Percentiles rank a stretch among this genome's conserved stretches.
phyloP scores from a whole-genome alignment of 768 basidiomycete species.

The Collybiopsis luxurians region DNA sequence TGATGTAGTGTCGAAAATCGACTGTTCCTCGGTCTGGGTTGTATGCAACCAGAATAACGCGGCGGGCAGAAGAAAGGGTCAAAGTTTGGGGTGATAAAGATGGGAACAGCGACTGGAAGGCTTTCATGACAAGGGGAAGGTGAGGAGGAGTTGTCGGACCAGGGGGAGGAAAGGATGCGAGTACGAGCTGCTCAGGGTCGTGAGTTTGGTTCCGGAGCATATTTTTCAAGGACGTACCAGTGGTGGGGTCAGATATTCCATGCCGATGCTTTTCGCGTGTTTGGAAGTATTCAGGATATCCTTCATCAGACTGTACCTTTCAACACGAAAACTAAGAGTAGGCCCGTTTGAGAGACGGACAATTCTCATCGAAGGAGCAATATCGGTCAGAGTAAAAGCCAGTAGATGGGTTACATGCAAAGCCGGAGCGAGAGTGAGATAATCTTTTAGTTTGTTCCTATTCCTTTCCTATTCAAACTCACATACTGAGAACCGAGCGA shows the following conservation, averaged over 20 bases:
- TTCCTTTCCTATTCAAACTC: conserved; percentile 70
- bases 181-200: conserved; percentile 65
- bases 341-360: conserved; percentile 88
- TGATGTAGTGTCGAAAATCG: conserved; percentile 92
- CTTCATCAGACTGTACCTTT: conserved; percentile 89
- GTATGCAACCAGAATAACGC: conserved; percentile 92
- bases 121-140: conserved; percentile 88
- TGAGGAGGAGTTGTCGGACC: conserved; percentile 78
- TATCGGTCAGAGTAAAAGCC: conserved; percentile 83
- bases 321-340: conserved; percentile 88
- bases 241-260: conserved; percentile 91
- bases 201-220: background rate
- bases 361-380: conserved; percentile 84
- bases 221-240: conserved; percentile 45
- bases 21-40: conserved; percentile 82
- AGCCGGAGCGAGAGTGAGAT: conserved; percentile 85
- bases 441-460: conserved; percentile 91
- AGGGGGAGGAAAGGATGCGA: conserved; percentile 81
- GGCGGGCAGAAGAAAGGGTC: conserved; percentile 83
- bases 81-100: conserved; percentile 82
- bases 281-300: conserved; percentile 69
- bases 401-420: conserved; percentile 91
- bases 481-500: conserved; percentile 10
- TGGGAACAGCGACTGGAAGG: conserved; percentile 96
- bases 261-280: conserved; percentile 70